phyloP scores from a whole-genome alignment of 805 yeast genomes.

The Wickerhamomyces hampshirensis region DNA sequence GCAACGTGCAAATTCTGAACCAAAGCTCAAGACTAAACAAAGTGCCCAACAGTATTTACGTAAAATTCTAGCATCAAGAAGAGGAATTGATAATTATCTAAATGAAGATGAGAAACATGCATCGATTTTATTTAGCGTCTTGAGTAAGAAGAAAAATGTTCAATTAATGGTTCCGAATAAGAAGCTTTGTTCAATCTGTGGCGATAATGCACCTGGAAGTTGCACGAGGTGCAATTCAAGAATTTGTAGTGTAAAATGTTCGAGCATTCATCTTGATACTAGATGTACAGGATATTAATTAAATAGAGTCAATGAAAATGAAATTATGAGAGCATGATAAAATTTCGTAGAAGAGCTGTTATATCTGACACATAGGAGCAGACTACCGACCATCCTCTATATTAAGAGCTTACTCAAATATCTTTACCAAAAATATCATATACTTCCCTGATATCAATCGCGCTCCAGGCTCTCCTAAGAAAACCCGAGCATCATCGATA shows the following conservation, averaged over 20 bases:
- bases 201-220: constrained; percentile 35
- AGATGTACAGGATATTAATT: constrained; percentile 31
- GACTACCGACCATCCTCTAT: background rate
- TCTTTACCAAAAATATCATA: too few species aligned
- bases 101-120: constrained; percentile 39
- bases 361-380: background rate
- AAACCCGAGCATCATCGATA: too few species aligned
- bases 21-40: constrained; percentile 21
- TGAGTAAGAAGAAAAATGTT: constrained; percentile 26
- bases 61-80: constrained; percentile 35
- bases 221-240: constrained; percentile 39
- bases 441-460: too few species aligned
- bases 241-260: constrained; percentile 38
- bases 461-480: too few species aligned
- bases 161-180: constrained; percentile 29
- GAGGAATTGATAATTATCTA: constrained; percentile 34
- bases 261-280: constrained; percentile 37
- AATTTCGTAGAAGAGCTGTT: background rate
- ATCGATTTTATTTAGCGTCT: constrained; percentile 24
- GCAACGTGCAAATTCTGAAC: constrained; percentile 7
- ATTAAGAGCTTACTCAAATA: too few species aligned
- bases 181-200: constrained; percentile 43
- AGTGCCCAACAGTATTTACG: constrained; percentile 29
- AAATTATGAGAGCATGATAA: background rate
- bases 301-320: background rate